A percentile compares a stretch with the other conserved stretches of the same genome.
These are phyloP conservation scores for Wickerhamiella shivajii DNA, from an alignment of 805 yeast genomes.

Conservation along the genomic window DNA sequence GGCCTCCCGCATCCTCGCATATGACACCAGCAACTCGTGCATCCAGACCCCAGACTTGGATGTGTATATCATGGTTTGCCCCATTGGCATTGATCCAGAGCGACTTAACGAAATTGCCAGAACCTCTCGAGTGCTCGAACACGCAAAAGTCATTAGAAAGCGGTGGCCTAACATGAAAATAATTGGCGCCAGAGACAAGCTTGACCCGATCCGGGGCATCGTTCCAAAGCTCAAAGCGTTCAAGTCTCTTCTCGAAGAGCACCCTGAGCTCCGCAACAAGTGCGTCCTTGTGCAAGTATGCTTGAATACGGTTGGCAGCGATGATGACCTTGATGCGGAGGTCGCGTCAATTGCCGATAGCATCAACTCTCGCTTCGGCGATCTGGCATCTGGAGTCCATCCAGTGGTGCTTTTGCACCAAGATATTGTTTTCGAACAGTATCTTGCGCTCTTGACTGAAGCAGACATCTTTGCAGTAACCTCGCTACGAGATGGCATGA, in stretches of 20 bases:
- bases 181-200: conserved; percentile 77
- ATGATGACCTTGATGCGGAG: conserved; percentile 55
- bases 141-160: conserved; percentile 47
- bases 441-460: conserved; percentile 68
- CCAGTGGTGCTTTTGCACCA: conserved; percentile 82
- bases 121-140: conserved; percentile 33
- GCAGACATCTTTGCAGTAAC: conserved; percentile 82
- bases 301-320: conserved; percentile 38
- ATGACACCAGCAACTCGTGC: conserved; percentile 78
- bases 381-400: conserved; percentile 53
- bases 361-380: conserved; percentile 57
- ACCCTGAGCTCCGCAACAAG: conserved; percentile 55
- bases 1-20: conserved; percentile 65
- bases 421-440: conserved; percentile 80
- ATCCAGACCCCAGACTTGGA: conserved; percentile 43
- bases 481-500: conserved; percentile 93
- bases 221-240: conserved; percentile 78
- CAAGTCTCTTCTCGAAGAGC: conserved; percentile 54
- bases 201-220: conserved; percentile 77
- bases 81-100: conserved; percentile 30
- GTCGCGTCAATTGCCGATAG: conserved; percentile 66
- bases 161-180: conserved; percentile 62
- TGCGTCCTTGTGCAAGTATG: conserved; percentile 78
- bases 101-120: conserved; percentile 34
- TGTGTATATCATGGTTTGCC: conserved; percentile 24